These are phyloP conservation scores for Smallanthus sonchifolius DNA, from an alignment of 129 eudicot species.

Conservation along the genomic window DNA sequence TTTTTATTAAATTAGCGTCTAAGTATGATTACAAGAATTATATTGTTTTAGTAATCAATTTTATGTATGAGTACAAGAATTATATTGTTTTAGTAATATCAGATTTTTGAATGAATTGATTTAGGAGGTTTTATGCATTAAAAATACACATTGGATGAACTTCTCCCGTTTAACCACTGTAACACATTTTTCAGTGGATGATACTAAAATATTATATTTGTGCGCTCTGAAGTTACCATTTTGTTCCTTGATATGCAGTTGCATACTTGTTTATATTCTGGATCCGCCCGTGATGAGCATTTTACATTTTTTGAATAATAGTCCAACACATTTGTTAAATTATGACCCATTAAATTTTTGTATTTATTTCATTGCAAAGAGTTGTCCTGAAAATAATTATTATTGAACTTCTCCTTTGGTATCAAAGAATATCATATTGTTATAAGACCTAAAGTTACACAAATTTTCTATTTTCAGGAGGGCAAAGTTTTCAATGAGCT, in stretches of 20 bases:
- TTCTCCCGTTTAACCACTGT: background rate
- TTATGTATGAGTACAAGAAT: background rate
- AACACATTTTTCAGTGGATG: background rate
- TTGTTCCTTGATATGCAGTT: background rate
- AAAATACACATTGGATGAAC: background rate
- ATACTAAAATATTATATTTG: background rate
- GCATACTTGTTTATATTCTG: background rate
- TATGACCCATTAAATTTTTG: background rate
- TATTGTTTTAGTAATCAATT: background rate
- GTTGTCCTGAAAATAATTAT: background rate
- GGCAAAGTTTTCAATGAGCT: constrained; percentile 56
- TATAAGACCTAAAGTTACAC: background rate
- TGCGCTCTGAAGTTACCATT: background rate
- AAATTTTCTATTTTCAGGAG: constrained; percentile 49
- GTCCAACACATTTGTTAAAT: background rate
- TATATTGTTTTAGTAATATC: background rate
- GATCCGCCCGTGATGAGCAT: background rate
- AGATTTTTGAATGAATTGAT: background rate
- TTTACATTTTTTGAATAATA: background rate
- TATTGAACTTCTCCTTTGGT: background rate
- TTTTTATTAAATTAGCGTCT: background rate
- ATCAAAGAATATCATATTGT: background rate
- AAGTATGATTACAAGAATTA: background rate
- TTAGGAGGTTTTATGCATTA: background rate
- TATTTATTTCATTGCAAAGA: background rate